A percentile compares a stretch with the other conserved stretches of the same genome.
These are phyloP conservation scores for Spathaspora girioi DNA, from an alignment of 805 yeast genomes.

Conservation along the genomic window DNA sequence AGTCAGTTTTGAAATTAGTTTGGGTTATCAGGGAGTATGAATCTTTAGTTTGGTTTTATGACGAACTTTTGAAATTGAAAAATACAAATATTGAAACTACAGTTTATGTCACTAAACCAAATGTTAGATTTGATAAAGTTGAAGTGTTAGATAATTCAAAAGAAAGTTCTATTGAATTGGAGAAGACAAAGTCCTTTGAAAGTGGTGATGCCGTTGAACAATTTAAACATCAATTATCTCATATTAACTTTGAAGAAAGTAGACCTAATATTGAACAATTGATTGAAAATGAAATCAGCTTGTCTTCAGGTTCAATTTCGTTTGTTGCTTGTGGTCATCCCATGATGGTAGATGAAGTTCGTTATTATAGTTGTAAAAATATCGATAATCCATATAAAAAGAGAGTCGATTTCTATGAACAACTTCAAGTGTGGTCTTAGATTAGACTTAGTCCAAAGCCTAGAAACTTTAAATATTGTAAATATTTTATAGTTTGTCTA, in stretches of 20 bases:
- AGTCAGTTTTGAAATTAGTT: conserved; percentile 36
- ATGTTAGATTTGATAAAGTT: background rate
- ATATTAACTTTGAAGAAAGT: conserved; percentile 38
- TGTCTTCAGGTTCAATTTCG: conserved; percentile 42
- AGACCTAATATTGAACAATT: conserved; percentile 35
- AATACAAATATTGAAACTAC: conserved; percentile 20
- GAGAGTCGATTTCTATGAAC: conserved; percentile 73
- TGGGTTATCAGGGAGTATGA: conserved; percentile 61
- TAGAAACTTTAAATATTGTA: too few species aligned
- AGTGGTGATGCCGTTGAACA: background rate
- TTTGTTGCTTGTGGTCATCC: conserved; percentile 65
- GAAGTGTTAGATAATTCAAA: background rate
- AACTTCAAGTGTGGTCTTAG: conserved; percentile 63
- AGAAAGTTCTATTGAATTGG: background rate
- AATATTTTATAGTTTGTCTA: too few species aligned
- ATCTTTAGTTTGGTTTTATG: conserved; percentile 46
- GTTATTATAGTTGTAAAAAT: conserved; percentile 43
- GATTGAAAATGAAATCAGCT: conserved; percentile 18
- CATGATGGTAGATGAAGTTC: conserved; percentile 51
- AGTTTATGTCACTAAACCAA: conserved; percentile 26
- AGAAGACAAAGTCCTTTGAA: background rate
- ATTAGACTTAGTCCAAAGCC: too few species aligned
- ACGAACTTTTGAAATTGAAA: conserved; percentile 31
- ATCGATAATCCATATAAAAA: conserved; percentile 32
- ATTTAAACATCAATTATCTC: conserved; percentile 17